Evolutionary conservation across 1,284 basidiomycete species (phyloP), one percentile per base, ranked within the genome.

Genomic region (Sanghuangporus weigelae): DNA sequence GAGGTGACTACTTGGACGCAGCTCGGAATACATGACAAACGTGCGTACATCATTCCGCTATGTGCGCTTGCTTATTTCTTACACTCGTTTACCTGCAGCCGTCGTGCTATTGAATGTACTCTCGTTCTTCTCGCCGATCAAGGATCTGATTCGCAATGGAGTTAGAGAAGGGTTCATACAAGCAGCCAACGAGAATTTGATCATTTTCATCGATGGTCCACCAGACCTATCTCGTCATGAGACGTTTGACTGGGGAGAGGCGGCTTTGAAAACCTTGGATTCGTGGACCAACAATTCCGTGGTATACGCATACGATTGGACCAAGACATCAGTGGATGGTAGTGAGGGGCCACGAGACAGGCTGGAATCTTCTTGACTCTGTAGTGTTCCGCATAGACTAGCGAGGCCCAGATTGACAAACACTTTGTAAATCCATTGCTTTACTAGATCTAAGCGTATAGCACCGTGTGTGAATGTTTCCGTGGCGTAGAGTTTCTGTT

Each of bases 1-100:
- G 95, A 97, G 75, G 95, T 93, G 68, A 83, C 89, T 46, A 96
- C 95, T 2, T 98, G 95, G 95, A 88, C 86, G 8, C 92, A 96
- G 73, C 77, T 97, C 16, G 92, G 92, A 21, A 94, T 97, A 64
- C 95, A 96, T 73, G 79, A 83, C 59, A 94, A 94, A 78, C 92
- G 90, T 92, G 71, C 66, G 84, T 71, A 31, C 56, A 57, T 67
- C 7, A 2, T 3, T 64, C 59, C 61, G 53, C 36, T 59, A 58
- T 67, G 4, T 3, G 3, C 64, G 60, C 60, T 57, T 68, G 39
- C 19, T 53, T 51, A 38, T 8, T 16, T 23, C 19, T 35, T 46
- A 21, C 57, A 38, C 2, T 12, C 44, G 23, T 44, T 21, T 16
- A 21, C 1, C 14, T 63, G 8, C 70, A 86, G 92, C 95, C 14